Conservation (phyloP, 345 rosid species). For the Gynandropsis gynandra region DNA sequence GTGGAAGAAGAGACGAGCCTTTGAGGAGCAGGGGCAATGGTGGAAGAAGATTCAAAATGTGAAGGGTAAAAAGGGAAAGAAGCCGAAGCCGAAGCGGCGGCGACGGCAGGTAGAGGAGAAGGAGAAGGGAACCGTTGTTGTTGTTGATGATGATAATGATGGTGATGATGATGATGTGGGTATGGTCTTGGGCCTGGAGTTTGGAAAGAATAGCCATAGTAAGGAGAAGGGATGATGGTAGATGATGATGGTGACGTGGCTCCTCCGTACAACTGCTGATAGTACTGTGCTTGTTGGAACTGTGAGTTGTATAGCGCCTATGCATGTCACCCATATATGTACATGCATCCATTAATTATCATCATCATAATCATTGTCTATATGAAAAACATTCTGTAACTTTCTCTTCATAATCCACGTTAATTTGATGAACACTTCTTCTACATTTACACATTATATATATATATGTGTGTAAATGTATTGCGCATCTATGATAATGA, state of each 20-base stretch:
- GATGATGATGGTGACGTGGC: constrained; percentile 35
- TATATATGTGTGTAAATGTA: too few relatives aligned
- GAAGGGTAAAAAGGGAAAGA: constrained; percentile 30
- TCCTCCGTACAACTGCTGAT: constrained; percentile 54
- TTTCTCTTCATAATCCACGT: too few relatives aligned
- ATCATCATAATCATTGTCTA: constrained; percentile 1
- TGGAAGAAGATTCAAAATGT: constrained; percentile 4
- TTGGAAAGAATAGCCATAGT: constrained; percentile 60
- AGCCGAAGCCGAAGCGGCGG: constrained; percentile 33
- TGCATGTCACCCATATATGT: neutral
- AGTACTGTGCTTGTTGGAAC: constrained; percentile 54
- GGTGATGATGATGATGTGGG: constrained; percentile 33
- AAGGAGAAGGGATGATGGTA: constrained; percentile 39
- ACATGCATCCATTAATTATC: constrained; percentile 8
- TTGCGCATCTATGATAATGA: too few relatives aligned
- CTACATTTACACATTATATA: too few relatives aligned
- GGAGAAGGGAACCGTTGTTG: constrained; percentile 46
- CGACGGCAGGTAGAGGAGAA: constrained; percentile 28
- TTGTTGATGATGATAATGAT: constrained; percentile 38
- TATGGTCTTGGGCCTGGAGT: constrained; percentile 46
- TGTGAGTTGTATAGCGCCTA: constrained; percentile 59
- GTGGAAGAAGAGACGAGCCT: constrained; percentile 26
- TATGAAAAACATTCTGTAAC: constrained; percentile 8
- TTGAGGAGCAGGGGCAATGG: constrained; percentile 24
- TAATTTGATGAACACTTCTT: too few relatives aligned